Percentiles rank a stretch among this genome's conserved stretches.
phyloP scores from a whole-genome alignment of 345 rosid genomes.

The Cardamine occulta region DNA sequence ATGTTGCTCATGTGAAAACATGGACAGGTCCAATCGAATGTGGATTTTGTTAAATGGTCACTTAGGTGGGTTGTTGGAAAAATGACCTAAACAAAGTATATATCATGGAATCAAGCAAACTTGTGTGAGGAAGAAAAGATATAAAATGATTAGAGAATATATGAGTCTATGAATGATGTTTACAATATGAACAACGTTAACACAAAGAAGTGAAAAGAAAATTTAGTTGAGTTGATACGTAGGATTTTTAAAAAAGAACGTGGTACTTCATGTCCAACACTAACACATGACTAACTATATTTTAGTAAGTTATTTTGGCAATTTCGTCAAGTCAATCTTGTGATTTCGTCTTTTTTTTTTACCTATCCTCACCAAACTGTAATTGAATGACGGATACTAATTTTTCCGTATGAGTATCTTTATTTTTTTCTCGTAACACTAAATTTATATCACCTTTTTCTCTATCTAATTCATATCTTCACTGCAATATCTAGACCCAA shows the following conservation, averaged over 20 bases:
- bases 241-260: background rate
- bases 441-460: no score
- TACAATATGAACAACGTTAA: background rate
- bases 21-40: no score
- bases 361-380: background rate
- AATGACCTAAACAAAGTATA: background rate
- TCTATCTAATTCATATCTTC: no score
- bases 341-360: background rate
- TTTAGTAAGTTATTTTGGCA: background rate
- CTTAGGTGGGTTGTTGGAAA: background rate
- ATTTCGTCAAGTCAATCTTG: background rate
- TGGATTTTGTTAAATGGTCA: background rate
- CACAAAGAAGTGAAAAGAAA: background rate
- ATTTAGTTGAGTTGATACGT: background rate
- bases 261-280: conserved; percentile 1
- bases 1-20: background rate
- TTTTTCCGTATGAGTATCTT: no score
- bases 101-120: background rate
- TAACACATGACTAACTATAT: background rate
- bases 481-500: no score
- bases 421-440: no score
- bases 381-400: no score
- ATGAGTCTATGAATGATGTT: background rate
- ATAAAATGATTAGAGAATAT: background rate
- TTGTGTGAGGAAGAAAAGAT: background rate